Conservation (phyloP, 2,329 filamentous ascomycete species). For the Xylariales sp. region DNA sequence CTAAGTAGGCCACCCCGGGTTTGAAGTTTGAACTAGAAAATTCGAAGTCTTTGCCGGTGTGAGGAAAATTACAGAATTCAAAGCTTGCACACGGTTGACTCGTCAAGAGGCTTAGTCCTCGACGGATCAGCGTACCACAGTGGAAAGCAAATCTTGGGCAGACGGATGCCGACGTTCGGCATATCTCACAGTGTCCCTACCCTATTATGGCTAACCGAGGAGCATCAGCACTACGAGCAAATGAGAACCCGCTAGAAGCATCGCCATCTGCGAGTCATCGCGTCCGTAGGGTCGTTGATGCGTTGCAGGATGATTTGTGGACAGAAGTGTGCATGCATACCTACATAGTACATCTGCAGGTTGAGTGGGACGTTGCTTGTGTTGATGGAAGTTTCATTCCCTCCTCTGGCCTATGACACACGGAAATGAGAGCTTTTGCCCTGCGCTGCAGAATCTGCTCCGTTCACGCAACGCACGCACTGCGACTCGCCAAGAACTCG, state of each 20-base stretch:
- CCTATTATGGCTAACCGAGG: no score
- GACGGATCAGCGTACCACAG: no score
- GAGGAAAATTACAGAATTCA: no score
- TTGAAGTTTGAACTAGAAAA: no score
- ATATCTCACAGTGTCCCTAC: no score
- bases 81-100: no score
- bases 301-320: not conserved
- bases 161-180: no score
- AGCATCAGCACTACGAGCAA: no score
- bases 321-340: not conserved
- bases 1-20: no score
- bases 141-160: no score
- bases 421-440: not conserved
- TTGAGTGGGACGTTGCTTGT: not conserved
- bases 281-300: slow-evolving; percentile 2
- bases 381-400: slow-evolving; percentile 2
- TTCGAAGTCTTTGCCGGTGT: no score
- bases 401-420: not conserved
- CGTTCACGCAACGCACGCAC: not conserved
- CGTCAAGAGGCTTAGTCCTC: no score
- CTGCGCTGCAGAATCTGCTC: not conserved
- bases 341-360: not conserved
- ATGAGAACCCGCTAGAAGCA: not conserved
- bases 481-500: not conserved
- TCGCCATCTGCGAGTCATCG: slow-evolving; percentile 6